Evolutionary conservation across 768 basidiomycete species (phyloP).

Genomic region (Auriculariales sp.): DNA sequence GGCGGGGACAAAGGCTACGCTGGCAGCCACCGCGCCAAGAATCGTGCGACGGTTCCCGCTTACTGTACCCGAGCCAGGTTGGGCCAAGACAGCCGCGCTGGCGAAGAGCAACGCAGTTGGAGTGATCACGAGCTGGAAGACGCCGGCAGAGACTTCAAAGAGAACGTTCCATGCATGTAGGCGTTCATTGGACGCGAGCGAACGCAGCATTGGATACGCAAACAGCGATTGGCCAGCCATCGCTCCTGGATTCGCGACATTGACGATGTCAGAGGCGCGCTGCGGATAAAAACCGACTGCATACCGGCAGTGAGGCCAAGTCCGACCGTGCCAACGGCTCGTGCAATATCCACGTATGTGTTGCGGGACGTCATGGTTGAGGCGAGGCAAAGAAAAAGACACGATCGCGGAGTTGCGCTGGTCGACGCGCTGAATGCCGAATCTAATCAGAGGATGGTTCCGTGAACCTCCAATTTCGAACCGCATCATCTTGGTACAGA

Average conservation of each 20-base stretch:
- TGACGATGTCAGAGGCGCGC: too few species aligned
- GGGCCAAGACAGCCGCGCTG: neutral
- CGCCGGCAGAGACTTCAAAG: neutral
- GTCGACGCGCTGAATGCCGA: too few species aligned
- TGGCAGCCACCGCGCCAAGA: neutral
- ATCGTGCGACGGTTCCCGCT: neutral
- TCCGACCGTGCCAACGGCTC: neutral
- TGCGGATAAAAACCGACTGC: neutral
- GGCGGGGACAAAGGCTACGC: neutral
- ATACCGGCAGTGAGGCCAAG: neutral
- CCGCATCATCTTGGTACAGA: too few species aligned
- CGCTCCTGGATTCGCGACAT: neutral
- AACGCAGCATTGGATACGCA: neutral
- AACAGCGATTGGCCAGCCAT: neutral
- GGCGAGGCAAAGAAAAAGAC: too few species aligned
- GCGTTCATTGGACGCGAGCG: neutral
- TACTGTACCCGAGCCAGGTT: neutral
- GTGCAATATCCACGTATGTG: neutral
- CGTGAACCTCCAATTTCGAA: too few species aligned
- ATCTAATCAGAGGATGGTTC: too few species aligned
- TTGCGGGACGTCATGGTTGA: too few species aligned
- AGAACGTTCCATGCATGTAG: neutral
- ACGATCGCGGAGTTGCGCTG: too few species aligned
- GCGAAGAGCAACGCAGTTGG: neutral
- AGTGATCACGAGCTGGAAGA: neutral